Evolutionary conservation across 805 yeast genomes (phyloP).

Genomic region (Yarrowia sp.): DNA sequence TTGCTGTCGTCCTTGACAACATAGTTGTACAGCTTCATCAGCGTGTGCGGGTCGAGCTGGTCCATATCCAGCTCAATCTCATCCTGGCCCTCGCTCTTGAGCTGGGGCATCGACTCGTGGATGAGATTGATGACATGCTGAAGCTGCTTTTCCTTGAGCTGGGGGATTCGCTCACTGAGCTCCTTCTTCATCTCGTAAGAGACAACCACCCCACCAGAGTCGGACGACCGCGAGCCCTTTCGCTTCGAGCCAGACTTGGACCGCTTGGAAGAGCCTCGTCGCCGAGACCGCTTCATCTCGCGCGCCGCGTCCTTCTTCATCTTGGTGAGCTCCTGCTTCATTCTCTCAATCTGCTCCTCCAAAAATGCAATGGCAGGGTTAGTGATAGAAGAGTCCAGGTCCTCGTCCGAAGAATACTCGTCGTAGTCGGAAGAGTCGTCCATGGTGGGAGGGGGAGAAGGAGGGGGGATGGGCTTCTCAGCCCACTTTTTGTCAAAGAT

Average conservation of each 20-base stretch:
- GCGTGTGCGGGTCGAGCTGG: slow-evolving; percentile 77
- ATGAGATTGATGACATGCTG: slow-evolving; percentile 82
- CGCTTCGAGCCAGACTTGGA: slow-evolving; percentile 27
- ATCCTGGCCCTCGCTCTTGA: slow-evolving; percentile 60
- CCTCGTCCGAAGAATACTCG: slow-evolving; percentile 38
- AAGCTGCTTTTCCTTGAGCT: slow-evolving; percentile 70
- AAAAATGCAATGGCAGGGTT: slow-evolving; percentile 88
- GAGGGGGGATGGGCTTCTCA: slow-evolving; percentile 69
- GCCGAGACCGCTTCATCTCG: slow-evolving; percentile 27
- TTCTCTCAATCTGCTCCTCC: slow-evolving; percentile 79
- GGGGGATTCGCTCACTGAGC: slow-evolving; percentile 76
- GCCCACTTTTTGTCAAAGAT: slow-evolving; percentile 86
- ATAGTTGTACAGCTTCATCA: slow-evolving; percentile 77
- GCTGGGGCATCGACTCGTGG: slow-evolving; percentile 68
- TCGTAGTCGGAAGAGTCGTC: slow-evolving; percentile 45
- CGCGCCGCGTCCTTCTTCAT: slow-evolving; percentile 56
- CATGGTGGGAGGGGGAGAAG: slow-evolving; percentile 50
- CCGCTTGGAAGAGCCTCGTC: slow-evolving; percentile 51
- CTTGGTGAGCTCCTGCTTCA: slow-evolving; percentile 79
- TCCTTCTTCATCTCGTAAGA: slow-evolving; percentile 97
- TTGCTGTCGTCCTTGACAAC: slow-evolving; percentile 47
- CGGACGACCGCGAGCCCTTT: slow-evolving; percentile 25
- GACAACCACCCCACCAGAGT: slow-evolving; percentile 43
- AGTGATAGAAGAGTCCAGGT: slow-evolving; percentile 54
- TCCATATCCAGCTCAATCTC: slow-evolving; percentile 97